Evolutionary conservation across 495 filamentous ascomycete species (phyloP).

Genomic region (Aspergillus sclerotioniger): DNA sequence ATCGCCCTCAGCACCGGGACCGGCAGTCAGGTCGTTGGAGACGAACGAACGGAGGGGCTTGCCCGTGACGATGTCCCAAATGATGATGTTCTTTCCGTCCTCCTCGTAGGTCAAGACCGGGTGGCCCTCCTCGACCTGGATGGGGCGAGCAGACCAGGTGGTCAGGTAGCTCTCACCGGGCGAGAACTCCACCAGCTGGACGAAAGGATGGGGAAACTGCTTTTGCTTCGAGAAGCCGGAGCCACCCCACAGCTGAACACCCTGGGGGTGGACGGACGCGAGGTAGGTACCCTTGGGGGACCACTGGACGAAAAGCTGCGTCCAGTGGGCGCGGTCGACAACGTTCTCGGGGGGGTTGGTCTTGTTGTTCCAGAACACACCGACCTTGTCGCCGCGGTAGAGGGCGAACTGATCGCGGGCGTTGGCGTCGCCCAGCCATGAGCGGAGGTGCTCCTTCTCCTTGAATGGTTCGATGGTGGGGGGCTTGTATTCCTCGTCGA

Average conservation of each 20-base stretch:
- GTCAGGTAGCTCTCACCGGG: constrained; percentile 90
- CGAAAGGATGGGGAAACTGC: constrained; percentile 90
- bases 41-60: constrained; percentile 91
- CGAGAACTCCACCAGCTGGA: constrained; percentile 94
- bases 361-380: constrained; percentile 97
- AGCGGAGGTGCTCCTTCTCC: constrained; percentile 92
- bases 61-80: constrained; percentile 92
- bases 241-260: constrained; percentile 96
- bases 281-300: constrained; percentile 92
- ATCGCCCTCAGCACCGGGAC: constrained; percentile 51
- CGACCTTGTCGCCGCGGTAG: constrained; percentile 84
- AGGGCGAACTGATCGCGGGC: constrained; percentile 93
- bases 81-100: constrained; percentile 97
- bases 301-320: constrained; percentile 96
- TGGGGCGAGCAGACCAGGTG: constrained; percentile 92
- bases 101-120: constrained; percentile 82
- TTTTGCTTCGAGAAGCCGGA: constrained; percentile 83
- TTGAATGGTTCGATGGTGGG: constrained; percentile 76
- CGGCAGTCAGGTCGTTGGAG: constrained; percentile 71
- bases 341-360: constrained; percentile 82
- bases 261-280: constrained; percentile 89
- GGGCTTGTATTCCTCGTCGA: constrained; percentile 83
- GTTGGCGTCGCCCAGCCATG: constrained; percentile 81
- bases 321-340: constrained; percentile 91
- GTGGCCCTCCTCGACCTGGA: constrained; percentile 85